phyloP scores from a whole-genome alignment of 2,329 filamentous ascomycete genomes.

The Fusarium nodosum region DNA sequence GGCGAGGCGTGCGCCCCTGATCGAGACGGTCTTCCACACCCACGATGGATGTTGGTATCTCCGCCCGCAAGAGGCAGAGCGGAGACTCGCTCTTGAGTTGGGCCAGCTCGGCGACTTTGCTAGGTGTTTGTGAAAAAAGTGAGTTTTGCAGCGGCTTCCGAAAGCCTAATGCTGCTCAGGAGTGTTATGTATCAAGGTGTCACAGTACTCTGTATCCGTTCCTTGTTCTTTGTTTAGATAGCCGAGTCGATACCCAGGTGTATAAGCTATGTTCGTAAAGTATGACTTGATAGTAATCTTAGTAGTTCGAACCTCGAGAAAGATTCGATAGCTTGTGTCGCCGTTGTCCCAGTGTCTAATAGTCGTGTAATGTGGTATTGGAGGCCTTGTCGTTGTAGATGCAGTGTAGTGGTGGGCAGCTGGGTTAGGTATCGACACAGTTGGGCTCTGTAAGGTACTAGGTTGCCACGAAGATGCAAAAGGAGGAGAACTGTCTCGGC shows the following conservation, averaged over 20 bases:
- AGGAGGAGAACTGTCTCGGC: constrained; percentile 51
- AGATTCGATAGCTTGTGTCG: constrained; percentile 17
- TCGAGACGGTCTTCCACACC: constrained; percentile 49
- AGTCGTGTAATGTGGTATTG: constrained; percentile 29
- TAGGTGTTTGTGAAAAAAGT: constrained; percentile 23
- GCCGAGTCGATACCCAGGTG: constrained; percentile 1
- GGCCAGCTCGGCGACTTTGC: constrained; percentile 56
- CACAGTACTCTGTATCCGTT: constrained; percentile 8
- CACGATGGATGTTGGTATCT: constrained; percentile 53
- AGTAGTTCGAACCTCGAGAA: constrained; percentile 4
- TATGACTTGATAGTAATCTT: constrained; percentile 10
- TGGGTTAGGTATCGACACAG: constrained; percentile 49
- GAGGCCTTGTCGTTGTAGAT: constrained; percentile 37
- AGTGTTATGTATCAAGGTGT: constrained; percentile 32
- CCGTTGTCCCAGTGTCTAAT: constrained; percentile 21
- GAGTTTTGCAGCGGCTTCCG: constrained; percentile 34
- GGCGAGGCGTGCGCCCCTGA: constrained; percentile 49
- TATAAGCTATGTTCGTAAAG: constrained; percentile 13
- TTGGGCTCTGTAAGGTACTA: constrained; percentile 44
- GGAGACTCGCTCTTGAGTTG: constrained; percentile 59
- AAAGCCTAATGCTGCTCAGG: constrained; percentile 40
- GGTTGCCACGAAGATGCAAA: constrained; percentile 41
- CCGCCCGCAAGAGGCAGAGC: constrained; percentile 60
- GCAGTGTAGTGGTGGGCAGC: constrained; percentile 44
- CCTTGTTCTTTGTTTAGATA: constrained; percentile 19